Base-by-base conservation (phyloP, 1,139 yeast genomes). In the Geotrichum reessii region DNA sequence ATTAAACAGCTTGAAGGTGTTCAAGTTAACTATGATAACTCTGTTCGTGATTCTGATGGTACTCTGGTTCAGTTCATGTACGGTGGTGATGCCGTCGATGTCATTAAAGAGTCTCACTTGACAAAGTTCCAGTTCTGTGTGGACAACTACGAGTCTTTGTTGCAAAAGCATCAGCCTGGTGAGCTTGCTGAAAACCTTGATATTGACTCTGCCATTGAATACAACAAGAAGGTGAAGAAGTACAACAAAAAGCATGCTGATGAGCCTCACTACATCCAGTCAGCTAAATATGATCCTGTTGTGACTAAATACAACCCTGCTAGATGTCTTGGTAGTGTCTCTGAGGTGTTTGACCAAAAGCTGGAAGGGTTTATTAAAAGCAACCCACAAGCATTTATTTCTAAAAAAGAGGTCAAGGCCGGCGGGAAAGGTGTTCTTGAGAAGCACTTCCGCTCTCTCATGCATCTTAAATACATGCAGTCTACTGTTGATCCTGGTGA, bases 1-100 rank as follows among this genome's bases (percentile, higher is more conserved):
- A 93, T 97, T 63, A 95, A 95, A 75, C 99, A 93, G 76, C 81
- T 95, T 66, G 99, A 95, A 75, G 99, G 99, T 78, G 96, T 95
- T 44, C 96, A 90, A 68, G 87, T 91, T 50, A 83, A 90, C 56
- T 95, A 95, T 71, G 99, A 95, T 76, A 91, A 92, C 77, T 83
- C 97, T 59, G 96, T 95, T 33, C 84, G 99, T 75, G 97, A 95
- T 73, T 87, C 90, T 62, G 99, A 95, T 73, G 99, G 99, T 59
- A 80, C 96, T 1, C 79, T 95, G 75, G 80, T 95, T 63, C 98
- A 95, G 78, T 92, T 93, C 81, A 78, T 93, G 74, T 95, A 95
- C 72, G 99, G 99, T 71, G 99, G 99, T 67, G 99, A 95, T 74
- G 84, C 97, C 31, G 80, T 95, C 66, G 99, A 95, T 73, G 93